Evolutionary conservation across 768 basidiomycete species (phyloP).

Genomic region (Trametes sanguinea): DNA sequence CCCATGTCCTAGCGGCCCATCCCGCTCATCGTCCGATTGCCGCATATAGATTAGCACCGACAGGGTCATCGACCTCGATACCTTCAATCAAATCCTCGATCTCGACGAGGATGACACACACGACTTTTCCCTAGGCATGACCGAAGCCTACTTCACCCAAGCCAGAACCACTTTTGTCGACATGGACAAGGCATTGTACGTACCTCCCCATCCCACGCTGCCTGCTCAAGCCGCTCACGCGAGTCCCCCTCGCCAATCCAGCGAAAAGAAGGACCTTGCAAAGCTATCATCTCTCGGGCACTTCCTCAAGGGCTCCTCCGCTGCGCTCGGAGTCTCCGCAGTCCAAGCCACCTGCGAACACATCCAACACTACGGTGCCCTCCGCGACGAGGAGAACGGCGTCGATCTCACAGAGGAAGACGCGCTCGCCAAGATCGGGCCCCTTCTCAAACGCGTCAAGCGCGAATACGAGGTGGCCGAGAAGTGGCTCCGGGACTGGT

Average conservation of each 20-base stretch:
- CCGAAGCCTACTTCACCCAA: conserved; percentile 78
- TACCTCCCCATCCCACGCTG: conserved; percentile 24
- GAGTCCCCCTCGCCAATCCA: conserved; percentile 31
- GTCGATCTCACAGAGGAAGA: conserved; percentile 48
- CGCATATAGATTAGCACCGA: conserved; percentile 17
- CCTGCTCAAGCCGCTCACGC: background rate
- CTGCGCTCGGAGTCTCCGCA: conserved; percentile 80
- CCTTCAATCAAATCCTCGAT: conserved; percentile 85
- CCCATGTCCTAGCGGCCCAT: background rate
- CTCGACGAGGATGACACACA: conserved; percentile 82
- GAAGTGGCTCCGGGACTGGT: conserved; percentile 61
- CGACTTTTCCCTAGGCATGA: conserved; percentile 81
- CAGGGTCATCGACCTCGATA: conserved; percentile 74
- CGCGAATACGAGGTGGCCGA: conserved; percentile 71
- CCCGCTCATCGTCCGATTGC: conserved; percentile 13
- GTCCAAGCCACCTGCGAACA: conserved; percentile 87
- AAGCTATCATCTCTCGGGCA: conserved; percentile 80
- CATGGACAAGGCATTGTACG: conserved; percentile 83
- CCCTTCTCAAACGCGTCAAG: conserved; percentile 59
- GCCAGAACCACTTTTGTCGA: conserved; percentile 71
- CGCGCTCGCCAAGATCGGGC: conserved; percentile 59
- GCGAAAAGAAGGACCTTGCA: conserved; percentile 57
- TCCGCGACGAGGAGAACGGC: conserved; percentile 56
- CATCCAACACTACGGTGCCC: conserved; percentile 86
- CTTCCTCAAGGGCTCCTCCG: conserved; percentile 97